These are phyloP conservation scores for Ustilago esculenta DNA, from an alignment of 1,284 basidiomycete genomes.

Conservation along the genomic window DNA sequence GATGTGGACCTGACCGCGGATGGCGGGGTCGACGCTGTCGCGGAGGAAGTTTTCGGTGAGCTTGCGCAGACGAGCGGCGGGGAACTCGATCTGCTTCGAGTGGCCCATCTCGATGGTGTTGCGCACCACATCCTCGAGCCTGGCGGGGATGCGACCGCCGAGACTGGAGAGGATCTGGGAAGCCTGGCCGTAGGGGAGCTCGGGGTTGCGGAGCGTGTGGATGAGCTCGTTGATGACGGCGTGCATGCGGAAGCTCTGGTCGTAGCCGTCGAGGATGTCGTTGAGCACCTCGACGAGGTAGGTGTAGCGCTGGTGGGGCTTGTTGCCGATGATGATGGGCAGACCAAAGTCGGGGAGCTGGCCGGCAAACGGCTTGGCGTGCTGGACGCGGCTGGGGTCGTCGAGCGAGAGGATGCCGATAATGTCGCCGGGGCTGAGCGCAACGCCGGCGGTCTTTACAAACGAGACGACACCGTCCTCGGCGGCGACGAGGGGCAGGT, in stretches of 20 bases:
- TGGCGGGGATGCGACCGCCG: slow-evolving; percentile 87
- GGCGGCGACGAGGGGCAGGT: slow-evolving; percentile 78
- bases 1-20: slow-evolving; percentile 65
- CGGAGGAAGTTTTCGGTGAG: slow-evolving; percentile 84
- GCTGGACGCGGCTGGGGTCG: slow-evolving; percentile 95
- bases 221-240: slow-evolving; percentile 84
- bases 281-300: slow-evolving; percentile 82
- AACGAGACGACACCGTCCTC: slow-evolving; percentile 86
- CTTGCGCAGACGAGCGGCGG: slow-evolving; percentile 81
- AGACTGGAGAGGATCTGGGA: slow-evolving; percentile 85
- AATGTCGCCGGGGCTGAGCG: slow-evolving; percentile 96
- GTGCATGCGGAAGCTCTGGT: slow-evolving; percentile 71
- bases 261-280: slow-evolving; percentile 75
- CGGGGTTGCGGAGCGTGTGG: slow-evolving; percentile 79
- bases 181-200: slow-evolving; percentile 89
- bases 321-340: slow-evolving; percentile 86
- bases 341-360: slow-evolving; percentile 75
- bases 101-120: slow-evolving; percentile 80
- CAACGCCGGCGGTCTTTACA: slow-evolving; percentile 97
- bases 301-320: slow-evolving; percentile 86
- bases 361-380: slow-evolving; percentile 97
- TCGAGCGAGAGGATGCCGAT: slow-evolving; percentile 96
- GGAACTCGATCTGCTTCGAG: slow-evolving; percentile 81
- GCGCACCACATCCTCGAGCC: slow-evolving; percentile 81
- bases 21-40: slow-evolving; percentile 74